phyloP scores from a whole-genome alignment of 169 alveolate species.

The Eimeria praecox region DNA sequence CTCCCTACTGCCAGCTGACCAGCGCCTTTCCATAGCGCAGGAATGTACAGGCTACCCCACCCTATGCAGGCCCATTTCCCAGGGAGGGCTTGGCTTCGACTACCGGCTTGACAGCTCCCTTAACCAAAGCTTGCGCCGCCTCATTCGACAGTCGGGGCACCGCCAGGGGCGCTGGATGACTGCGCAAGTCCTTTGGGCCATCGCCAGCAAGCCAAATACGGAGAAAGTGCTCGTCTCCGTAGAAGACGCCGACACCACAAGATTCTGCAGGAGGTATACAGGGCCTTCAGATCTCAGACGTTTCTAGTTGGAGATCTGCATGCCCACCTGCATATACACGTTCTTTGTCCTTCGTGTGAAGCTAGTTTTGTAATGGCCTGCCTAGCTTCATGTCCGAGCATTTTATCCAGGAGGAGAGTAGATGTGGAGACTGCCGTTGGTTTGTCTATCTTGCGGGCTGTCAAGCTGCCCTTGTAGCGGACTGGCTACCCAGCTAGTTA shows the following conservation, averaged over 20 bases:
- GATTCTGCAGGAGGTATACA: constrained; percentile 71
- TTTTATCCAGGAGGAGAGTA: neutral
- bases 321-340: neutral
- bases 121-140: constrained; percentile 74
- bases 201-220: constrained; percentile 79
- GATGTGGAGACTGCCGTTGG: neutral
- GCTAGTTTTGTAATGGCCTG: neutral
- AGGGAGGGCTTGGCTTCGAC: constrained; percentile 97
- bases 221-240: constrained; percentile 75
- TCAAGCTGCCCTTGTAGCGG: neutral
- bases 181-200: constrained; percentile 69
- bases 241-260: constrained; percentile 81
- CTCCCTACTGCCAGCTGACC: constrained; percentile 85
- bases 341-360: neutral
- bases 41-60: constrained; percentile 96
- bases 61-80: constrained; percentile 91
- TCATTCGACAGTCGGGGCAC: constrained; percentile 75
- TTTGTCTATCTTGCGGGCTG: neutral
- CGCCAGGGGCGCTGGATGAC: constrained; percentile 76
- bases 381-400: neutral
- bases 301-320: neutral
- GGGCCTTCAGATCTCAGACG: neutral
- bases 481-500: neutral
- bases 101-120: constrained; percentile 92
- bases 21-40: constrained; percentile 94